Evolutionary conservation across 2,329 filamentous ascomycete species (phyloP).

Genomic region (Mollisia scopiformis): DNA sequence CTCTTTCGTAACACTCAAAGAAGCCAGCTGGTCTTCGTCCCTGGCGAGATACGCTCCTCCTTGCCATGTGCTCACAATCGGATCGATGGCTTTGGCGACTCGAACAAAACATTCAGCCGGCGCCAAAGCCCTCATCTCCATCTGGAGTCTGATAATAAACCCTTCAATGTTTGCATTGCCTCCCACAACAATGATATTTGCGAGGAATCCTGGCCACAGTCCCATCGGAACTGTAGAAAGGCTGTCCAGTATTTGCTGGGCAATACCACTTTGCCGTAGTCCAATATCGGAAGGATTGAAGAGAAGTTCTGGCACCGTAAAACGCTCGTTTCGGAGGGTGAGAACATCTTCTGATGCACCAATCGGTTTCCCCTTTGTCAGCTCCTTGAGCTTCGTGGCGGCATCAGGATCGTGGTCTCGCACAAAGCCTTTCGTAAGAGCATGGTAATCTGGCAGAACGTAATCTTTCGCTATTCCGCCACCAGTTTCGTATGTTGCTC

Average conservation of each 20-base stretch:
- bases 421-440: constrained; percentile 64
- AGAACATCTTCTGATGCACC: constrained; percentile 73
- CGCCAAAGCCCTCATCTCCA: constrained; percentile 71
- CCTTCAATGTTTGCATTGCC: constrained; percentile 81
- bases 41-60: constrained; percentile 80
- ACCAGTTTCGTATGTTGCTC: constrained; percentile 48
- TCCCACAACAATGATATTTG: constrained; percentile 87
- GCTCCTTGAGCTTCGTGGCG: constrained; percentile 51
- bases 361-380: constrained; percentile 45
- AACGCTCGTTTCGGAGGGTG: constrained; percentile 89
- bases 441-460: constrained; percentile 80
- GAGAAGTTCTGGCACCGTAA: constrained; percentile 84
- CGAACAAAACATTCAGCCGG: constrained; percentile 79
- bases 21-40: constrained; percentile 65
- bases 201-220: constrained; percentile 79
- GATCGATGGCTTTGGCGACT: constrained; percentile 70
- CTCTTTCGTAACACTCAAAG: constrained; percentile 76
- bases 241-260: constrained; percentile 81
- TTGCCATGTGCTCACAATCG: constrained; percentile 81
- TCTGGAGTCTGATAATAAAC: constrained; percentile 78
- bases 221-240: constrained; percentile 76
- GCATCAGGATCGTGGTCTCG: constrained; percentile 76
- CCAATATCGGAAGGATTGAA: constrained; percentile 88
- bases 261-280: constrained; percentile 79
- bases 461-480: constrained; percentile 83